Evolutionary conservation across 169 alveolate genomes (phyloP).

Genomic region (Plasmodium vivax): DNA sequence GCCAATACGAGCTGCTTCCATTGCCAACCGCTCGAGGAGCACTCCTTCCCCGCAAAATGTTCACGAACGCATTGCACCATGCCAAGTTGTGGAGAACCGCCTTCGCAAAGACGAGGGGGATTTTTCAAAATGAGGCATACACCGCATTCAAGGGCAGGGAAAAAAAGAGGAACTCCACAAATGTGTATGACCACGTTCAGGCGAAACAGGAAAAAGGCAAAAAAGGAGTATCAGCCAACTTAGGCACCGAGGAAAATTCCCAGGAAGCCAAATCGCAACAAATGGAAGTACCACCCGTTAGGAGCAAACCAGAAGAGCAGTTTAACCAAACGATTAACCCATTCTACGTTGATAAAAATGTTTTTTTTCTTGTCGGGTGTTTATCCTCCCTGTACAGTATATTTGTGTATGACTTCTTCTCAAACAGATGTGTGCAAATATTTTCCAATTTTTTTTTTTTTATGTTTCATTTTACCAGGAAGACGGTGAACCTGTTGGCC

Average conservation of each 20-base stretch:
- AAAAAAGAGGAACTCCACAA: not conserved
- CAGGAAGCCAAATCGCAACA: not conserved
- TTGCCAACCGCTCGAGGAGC: not conserved
- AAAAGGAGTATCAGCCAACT: not conserved
- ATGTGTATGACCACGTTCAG: not conserved
- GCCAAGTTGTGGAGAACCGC: not conserved
- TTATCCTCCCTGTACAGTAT: slow-evolving; percentile 15
- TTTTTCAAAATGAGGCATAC: not conserved
- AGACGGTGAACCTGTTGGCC: slow-evolving; percentile 26
- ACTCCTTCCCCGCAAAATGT: not conserved
- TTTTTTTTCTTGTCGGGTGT: slow-evolving; percentile 17
- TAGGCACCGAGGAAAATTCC: not conserved
- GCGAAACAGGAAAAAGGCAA: not conserved
- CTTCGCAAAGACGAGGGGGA: not conserved
- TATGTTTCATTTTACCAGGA: slow-evolving; percentile 24
- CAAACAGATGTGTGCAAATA: slow-evolving; percentile 38
- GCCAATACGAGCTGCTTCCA: not conserved
- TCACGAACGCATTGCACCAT: slow-evolving; percentile 1
- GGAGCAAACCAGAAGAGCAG: not conserved
- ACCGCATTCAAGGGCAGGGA: not conserved
- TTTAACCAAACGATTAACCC: not conserved
- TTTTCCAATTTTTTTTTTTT: slow-evolving; percentile 35
- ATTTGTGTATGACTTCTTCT: slow-evolving; percentile 39
- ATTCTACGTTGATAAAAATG: not conserved
- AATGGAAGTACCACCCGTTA: not conserved